Conservation (phyloP, 805 yeast genomes). For the Diddensiella caesifluorescens region DNA sequence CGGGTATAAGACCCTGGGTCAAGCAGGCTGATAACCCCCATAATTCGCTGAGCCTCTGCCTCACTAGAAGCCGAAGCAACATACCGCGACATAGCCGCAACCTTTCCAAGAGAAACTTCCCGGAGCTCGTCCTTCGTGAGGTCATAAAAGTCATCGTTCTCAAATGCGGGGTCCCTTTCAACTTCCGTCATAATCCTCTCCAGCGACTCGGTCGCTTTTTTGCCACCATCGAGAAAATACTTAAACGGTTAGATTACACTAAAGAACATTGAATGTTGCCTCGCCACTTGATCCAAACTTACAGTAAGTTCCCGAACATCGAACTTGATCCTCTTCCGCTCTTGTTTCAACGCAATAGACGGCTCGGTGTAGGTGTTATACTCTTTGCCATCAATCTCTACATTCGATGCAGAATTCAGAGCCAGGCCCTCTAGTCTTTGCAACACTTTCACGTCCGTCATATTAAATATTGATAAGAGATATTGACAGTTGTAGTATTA, state of each 20-base stretch:
- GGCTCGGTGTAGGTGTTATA: slow-evolving; percentile 28
- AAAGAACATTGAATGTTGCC: background rate
- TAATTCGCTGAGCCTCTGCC: slow-evolving; percentile 23
- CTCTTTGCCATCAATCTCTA: slow-evolving; percentile 22
- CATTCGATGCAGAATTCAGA: slow-evolving; percentile 21
- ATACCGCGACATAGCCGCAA: slow-evolving; percentile 28
- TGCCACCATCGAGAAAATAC: slow-evolving; percentile 41
- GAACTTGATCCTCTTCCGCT: slow-evolving; percentile 37
- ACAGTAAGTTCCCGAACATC: slow-evolving; percentile 35
- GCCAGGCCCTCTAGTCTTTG: slow-evolving; percentile 5
- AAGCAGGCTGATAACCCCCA: slow-evolving; percentile 28
- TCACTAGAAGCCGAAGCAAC: slow-evolving; percentile 26
- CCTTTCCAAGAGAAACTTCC: slow-evolving; percentile 32
- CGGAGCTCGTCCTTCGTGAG: slow-evolving; percentile 40
- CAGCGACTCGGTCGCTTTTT: slow-evolving; percentile 35
- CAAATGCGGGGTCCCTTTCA: slow-evolving; percentile 53
- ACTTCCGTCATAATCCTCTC: slow-evolving; percentile 39
- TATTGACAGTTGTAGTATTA: too few relatives aligned
- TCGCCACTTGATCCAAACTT: background rate
- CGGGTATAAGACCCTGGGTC: slow-evolving; percentile 83
- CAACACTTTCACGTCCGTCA: slow-evolving; percentile 1
- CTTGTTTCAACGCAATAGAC: slow-evolving; percentile 33
- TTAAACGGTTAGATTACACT: background rate
- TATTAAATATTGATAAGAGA: too few relatives aligned
- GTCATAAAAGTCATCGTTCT: slow-evolving; percentile 43